phyloP scores from a whole-genome alignment of 2,329 filamentous ascomycete species.

The Fusarium guadeloupense region DNA sequence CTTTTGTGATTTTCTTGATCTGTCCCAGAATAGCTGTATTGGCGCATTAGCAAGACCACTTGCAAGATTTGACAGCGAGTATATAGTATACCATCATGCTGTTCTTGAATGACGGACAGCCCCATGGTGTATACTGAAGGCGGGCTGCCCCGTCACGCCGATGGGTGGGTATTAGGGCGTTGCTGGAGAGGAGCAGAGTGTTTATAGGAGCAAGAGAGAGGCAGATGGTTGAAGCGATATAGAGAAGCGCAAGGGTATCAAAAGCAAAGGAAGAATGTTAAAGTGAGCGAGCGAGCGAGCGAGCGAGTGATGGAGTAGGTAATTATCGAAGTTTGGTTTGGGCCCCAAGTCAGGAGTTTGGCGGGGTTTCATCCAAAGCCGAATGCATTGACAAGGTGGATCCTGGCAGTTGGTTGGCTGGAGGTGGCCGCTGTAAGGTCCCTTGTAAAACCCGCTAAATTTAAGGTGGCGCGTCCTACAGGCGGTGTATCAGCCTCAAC shows the following conservation, averaged over 20 bases:
- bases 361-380: constrained; percentile 40
- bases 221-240: constrained; percentile 1
- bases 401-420: constrained; percentile 28
- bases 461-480: background rate
- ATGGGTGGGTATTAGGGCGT: constrained; percentile 24
- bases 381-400: constrained; percentile 28
- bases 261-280: constrained; percentile 21
- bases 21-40: constrained; percentile 50
- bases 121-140: constrained; percentile 70
- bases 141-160: constrained; percentile 40
- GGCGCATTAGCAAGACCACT: constrained; percentile 30
- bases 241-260: constrained; percentile 25
- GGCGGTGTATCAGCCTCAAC: constrained; percentile 27
- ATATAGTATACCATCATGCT: constrained; percentile 62
- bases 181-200: constrained; percentile 1
- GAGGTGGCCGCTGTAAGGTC: constrained; percentile 20
- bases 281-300: background rate
- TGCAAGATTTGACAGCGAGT: background rate
- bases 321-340: constrained; percentile 23
- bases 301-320: background rate
- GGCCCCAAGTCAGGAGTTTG: constrained; percentile 41
- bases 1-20: constrained; percentile 80
- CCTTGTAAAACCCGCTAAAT: constrained; percentile 3
- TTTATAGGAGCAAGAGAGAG: constrained; percentile 6
- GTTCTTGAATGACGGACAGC: constrained; percentile 84